phyloP scores from a whole-genome alignment of 2,329 filamentous ascomycete species.

The Cryphonectria radicalis region DNA sequence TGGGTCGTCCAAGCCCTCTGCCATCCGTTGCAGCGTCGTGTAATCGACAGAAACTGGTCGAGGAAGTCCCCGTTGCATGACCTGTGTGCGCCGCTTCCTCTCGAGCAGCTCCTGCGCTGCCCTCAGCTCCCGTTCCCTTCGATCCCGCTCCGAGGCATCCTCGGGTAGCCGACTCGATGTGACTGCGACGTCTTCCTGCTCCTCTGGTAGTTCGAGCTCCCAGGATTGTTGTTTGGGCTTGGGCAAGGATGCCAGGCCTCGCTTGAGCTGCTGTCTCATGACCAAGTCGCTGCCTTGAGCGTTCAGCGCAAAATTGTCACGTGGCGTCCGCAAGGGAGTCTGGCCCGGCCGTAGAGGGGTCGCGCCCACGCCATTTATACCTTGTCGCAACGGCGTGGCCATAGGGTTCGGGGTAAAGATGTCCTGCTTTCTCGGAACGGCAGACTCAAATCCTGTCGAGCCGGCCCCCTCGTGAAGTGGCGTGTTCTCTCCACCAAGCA shows the following conservation, averaged over 20 bases:
- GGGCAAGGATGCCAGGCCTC: constrained; percentile 79
- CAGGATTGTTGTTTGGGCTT: constrained; percentile 93
- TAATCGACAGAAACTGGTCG: constrained; percentile 76
- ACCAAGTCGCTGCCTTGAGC: constrained; percentile 68
- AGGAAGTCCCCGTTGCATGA: constrained; percentile 84
- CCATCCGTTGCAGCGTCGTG: constrained; percentile 66
- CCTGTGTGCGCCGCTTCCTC: constrained; percentile 82
- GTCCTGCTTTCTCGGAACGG: constrained; percentile 77
- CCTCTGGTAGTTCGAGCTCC: constrained; percentile 90
- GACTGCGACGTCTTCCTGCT: constrained; percentile 64
- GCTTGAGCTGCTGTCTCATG: constrained; percentile 69
- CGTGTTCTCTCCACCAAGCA: constrained; percentile 93
- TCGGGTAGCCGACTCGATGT: constrained; percentile 49
- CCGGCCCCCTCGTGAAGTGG: constrained; percentile 79
- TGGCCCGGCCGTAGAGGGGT: constrained; percentile 74
- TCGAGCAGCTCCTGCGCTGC: constrained; percentile 73
- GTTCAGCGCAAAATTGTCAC: constrained; percentile 87
- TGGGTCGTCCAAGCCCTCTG: constrained; percentile 63
- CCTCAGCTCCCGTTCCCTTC: constrained; percentile 72
- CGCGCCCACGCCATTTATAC: constrained; percentile 64
- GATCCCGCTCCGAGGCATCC: constrained; percentile 74
- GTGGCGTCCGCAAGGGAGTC: constrained; percentile 84
- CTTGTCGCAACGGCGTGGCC: constrained; percentile 81
- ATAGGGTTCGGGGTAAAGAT: constrained; percentile 94
- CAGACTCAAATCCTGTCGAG: constrained; percentile 88